Evolutionary conservation across 345 rosid species (phyloP).

Genomic region (Eucalyptus victrix): DNA sequence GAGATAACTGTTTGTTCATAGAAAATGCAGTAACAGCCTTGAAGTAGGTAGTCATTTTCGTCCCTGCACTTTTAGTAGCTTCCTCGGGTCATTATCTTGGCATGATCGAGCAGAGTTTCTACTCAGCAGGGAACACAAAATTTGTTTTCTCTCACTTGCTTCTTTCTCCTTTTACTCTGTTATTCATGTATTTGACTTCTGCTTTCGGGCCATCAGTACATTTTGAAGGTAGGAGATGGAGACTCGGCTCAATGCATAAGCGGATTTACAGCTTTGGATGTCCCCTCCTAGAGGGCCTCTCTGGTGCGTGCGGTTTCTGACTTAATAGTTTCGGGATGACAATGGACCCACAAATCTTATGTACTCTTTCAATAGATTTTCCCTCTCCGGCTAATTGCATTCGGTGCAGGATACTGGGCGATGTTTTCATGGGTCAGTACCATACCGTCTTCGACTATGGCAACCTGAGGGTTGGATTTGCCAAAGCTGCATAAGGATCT

Average conservation of each 20-base stretch:
- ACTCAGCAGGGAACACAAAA: background rate
- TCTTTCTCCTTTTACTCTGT: background rate
- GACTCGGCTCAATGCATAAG: constrained; percentile 53
- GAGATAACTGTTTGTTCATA: background rate
- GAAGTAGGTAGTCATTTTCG: background rate
- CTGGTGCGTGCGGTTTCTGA: constrained; percentile 18
- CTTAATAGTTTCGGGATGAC: background rate
- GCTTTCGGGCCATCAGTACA: constrained; percentile 11
- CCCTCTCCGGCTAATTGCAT: background rate
- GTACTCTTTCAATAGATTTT: background rate
- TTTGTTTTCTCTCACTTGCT: background rate
- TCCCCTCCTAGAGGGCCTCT: constrained; percentile 82
- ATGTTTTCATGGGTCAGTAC: constrained; percentile 71
- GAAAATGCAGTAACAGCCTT: background rate
- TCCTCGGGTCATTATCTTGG: background rate
- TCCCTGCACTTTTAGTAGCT: background rate
- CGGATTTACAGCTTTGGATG: constrained; percentile 59
- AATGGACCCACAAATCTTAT: background rate
- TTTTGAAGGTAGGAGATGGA: constrained; percentile 60
- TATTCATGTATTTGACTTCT: background rate
- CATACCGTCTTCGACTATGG: constrained; percentile 87
- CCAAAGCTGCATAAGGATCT: constrained; percentile 48
- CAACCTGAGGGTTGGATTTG: constrained; percentile 65
- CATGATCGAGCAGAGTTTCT: background rate
- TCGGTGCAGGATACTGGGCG: constrained; percentile 64